These are phyloP conservation scores for Fusarium aywerte DNA, from an alignment of 2,329 filamentous ascomycete species.

Conservation along the genomic window DNA sequence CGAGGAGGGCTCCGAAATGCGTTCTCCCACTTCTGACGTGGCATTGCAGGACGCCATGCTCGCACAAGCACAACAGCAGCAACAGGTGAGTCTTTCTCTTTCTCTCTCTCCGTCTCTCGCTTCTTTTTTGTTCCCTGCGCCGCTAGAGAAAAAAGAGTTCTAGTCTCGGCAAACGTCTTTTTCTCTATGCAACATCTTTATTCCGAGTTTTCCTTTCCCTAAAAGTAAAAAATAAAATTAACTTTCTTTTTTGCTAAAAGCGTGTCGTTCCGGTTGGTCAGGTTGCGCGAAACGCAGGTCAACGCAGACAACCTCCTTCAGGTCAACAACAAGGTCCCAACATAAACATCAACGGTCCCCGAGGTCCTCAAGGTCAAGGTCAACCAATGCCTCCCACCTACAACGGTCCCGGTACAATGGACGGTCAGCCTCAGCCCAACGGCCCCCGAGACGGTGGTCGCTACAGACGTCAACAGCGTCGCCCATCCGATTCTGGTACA, in stretches of 20 bases:
- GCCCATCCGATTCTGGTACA: constrained; percentile 37
- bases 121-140: background rate
- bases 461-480: constrained; percentile 43
- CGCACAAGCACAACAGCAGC: constrained; percentile 45
- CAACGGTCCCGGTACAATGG: constrained; percentile 29
- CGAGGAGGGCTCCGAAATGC: constrained; percentile 39
- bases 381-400: constrained; percentile 40
- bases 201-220: constrained; percentile 8
- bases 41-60: constrained; percentile 47
- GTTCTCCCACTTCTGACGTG: constrained; percentile 45
- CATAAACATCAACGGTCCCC: constrained; percentile 22
- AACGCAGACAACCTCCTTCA: constrained; percentile 36
- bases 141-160: background rate
- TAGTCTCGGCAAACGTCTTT: background rate
- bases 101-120: background rate
- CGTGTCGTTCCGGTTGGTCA: constrained; percentile 45
- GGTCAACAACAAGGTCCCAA: constrained; percentile 23
- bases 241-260: constrained; percentile 32
- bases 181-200: constrained; percentile 19
- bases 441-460: constrained; percentile 32
- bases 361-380: constrained; percentile 13
- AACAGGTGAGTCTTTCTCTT: constrained; percentile 37
- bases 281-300: constrained; percentile 32
- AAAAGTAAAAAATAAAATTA: constrained; percentile 9
- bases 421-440: constrained; percentile 33